phyloP scores from a whole-genome alignment of 2,329 filamentous ascomycete genomes.

The Xylariaceae sp. region DNA sequence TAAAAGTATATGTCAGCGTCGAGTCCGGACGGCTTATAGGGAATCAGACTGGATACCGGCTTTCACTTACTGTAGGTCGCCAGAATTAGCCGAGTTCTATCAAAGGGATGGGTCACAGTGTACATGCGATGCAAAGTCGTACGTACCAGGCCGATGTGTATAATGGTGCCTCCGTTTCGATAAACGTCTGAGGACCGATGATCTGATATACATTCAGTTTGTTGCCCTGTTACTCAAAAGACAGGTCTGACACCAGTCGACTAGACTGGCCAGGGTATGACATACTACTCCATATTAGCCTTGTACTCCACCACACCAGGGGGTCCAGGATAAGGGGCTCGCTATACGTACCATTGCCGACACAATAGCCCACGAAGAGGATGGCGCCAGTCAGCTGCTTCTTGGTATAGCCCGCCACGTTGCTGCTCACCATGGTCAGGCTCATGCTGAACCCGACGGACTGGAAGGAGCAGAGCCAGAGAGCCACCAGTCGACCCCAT shows the following conservation, averaged over 20 bases:
- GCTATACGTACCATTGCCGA: conserved; percentile 19
- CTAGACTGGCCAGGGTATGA: no score
- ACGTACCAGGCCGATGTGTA: conserved; percentile 40
- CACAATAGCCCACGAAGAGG: conserved; percentile 30
- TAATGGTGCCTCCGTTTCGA: conserved; percentile 40
- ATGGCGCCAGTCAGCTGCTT: conserved; percentile 31
- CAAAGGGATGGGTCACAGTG: no score
- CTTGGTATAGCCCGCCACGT: conserved; percentile 33
- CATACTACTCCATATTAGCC: no score
- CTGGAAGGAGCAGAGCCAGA: conserved; percentile 43
- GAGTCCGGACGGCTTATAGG: not conserved
- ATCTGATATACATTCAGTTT: conserved; percentile 13
- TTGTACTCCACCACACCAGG: no score
- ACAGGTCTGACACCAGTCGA: no score
- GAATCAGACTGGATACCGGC: not conserved
- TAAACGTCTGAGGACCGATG: conserved; percentile 31
- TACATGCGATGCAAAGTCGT: not conserved
- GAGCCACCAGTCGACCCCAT: conserved; percentile 51
- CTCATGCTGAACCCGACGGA: conserved; percentile 32
- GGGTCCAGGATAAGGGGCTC: no score
- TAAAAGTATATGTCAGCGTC: no score
- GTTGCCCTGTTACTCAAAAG: no score
- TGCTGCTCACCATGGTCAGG: conserved; percentile 31
- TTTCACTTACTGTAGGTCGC: conserved; percentile 8
- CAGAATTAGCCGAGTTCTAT: no score